A percentile compares a stretch with the other conserved stretches of the same genome.
Evolutionary conservation across 345 rosid genomes (phyloP).

Genomic region (Sisymbrium altissimum): DNA sequence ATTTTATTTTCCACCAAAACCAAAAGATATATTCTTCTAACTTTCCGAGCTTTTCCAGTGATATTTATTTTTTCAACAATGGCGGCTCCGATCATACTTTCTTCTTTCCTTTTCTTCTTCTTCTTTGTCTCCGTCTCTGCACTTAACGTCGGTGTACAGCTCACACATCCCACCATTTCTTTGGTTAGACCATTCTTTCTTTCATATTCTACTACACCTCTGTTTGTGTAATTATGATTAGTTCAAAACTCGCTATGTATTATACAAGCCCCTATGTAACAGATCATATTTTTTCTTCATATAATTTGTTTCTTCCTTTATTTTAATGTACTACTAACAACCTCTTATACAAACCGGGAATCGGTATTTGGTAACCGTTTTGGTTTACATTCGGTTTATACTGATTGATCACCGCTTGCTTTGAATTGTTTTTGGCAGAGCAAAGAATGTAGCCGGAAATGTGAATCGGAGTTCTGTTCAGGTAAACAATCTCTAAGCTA

Average conservation of each 20-base stretch:
- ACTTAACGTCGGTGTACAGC: slow-evolving; percentile 72
- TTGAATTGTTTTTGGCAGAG: slow-evolving; percentile 38
- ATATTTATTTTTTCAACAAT: background rate
- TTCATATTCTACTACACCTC: too few relatives aligned
- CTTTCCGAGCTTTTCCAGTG: slow-evolving; percentile 27
- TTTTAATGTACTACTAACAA: too few relatives aligned
- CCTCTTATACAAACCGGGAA: background rate
- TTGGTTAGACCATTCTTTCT: slow-evolving; percentile 40
- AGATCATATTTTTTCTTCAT: too few relatives aligned
- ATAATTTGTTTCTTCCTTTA: too few relatives aligned
- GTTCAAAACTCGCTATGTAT: too few relatives aligned
- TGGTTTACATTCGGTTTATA: background rate
- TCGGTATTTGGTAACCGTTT: background rate
- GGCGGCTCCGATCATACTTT: slow-evolving; percentile 26
- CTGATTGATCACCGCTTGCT: background rate
- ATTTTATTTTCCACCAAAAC: slow-evolving; percentile 15
- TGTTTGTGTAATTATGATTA: background rate
- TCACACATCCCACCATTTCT: slow-evolving; percentile 42
- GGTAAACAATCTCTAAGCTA: slow-evolving; percentile 38
- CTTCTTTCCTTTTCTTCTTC: slow-evolving; percentile 22
- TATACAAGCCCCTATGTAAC: too few relatives aligned
- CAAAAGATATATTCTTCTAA: slow-evolving; percentile 31
- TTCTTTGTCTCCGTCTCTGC: slow-evolving; percentile 38
- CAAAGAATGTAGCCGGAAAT: slow-evolving; percentile 78
- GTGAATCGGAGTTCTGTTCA: slow-evolving; percentile 82